Evolutionary conservation across 306 rosid species (phyloP).

Genomic region (Trifolium pratense): DNA sequence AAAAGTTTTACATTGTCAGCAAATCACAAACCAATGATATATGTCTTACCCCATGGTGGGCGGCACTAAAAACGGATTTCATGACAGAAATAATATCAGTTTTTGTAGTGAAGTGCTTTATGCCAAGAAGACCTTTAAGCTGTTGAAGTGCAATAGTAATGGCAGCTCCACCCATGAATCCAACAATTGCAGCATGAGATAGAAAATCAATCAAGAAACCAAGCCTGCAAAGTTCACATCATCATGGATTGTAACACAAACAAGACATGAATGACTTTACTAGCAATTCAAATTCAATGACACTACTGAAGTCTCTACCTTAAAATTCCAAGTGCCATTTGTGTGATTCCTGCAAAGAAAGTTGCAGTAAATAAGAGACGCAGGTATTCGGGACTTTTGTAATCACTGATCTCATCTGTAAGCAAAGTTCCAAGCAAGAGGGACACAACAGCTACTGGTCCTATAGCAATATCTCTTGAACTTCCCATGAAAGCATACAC

Average conservation of each 20-base stretch:
- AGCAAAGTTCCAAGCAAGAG: constrained; percentile 71
- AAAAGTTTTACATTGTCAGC: too few species aligned
- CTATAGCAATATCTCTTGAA: constrained; percentile 81
- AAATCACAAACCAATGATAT: too few species aligned
- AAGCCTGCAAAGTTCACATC: constrained; percentile 54
- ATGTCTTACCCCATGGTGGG: constrained; percentile 68
- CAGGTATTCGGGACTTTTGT: constrained; percentile 35
- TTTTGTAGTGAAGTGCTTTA: constrained; percentile 65
- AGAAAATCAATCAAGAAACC: constrained; percentile 90
- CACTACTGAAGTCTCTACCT: too few species aligned
- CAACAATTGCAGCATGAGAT: constrained; percentile 90
- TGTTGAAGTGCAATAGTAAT: constrained; percentile 86
- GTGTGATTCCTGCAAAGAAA: constrained; percentile 83
- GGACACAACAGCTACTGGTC: constrained; percentile 89
- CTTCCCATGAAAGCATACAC: constrained; percentile 86
- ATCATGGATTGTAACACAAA: background rate
- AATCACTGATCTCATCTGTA: constrained; percentile 44
- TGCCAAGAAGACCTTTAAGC: constrained; percentile 85
- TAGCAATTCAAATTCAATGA: too few species aligned
- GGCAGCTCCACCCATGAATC: constrained; percentile 95
- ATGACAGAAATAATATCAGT: constrained; percentile 76
- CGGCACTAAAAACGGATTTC: constrained; percentile 58
- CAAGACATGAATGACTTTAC: background rate
- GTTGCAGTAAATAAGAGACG: constrained; percentile 81
- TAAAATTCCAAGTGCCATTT: constrained; percentile 64